Evolutionary conservation across 805 yeast genomes (phyloP), one percentile per base, ranked within the genome.

Genomic region (Candida piceae): DNA sequence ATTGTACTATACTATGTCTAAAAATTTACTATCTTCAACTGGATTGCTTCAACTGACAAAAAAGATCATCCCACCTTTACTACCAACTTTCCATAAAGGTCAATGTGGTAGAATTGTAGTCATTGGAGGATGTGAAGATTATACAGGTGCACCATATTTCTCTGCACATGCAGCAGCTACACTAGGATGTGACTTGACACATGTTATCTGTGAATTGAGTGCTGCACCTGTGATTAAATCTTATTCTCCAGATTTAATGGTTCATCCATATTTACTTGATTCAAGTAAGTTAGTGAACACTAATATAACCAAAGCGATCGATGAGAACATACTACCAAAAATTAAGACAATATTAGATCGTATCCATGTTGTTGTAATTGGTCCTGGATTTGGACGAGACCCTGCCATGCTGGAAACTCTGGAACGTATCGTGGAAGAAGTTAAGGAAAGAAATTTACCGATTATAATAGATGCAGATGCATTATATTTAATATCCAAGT

Each of bases 101-200:
- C 97, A 90, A 57, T 70, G 77, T 57, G 97, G 97, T 5, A 71
- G 86, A 40, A 68, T 90, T 2, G 86, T 81, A 9, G 85, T 90
- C 1, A 74, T 90, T 44, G 98, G 98, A 16, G 98, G 98, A 1
- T 81, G 93, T 58, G 89, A 84, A 57, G 97, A 90, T 57, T 90
- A 88, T 57, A 89, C 97, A 0, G 98, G 98, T 0, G 98, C 98
- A 0, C 97, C 97, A 2, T 93, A 70, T 60, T 93, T 93, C 58
- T 74, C 95, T 24, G 84, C 94, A 5, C 82, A 84, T 56, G 84
- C 96, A 1, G 76, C 95, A 1, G 84, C 95, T 2, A 62, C 83
- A 25, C 70, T 82, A 34, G 98, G 98, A 1, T 81, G 88, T 36
- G 98, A 90, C 56, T 67, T 93, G 64, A 74, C 90, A 25, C 97